These are phyloP conservation scores for Blastomyces emzantsi DNA, from an alignment of 2,329 filamentous ascomycete genomes.

Conservation along the genomic window DNA sequence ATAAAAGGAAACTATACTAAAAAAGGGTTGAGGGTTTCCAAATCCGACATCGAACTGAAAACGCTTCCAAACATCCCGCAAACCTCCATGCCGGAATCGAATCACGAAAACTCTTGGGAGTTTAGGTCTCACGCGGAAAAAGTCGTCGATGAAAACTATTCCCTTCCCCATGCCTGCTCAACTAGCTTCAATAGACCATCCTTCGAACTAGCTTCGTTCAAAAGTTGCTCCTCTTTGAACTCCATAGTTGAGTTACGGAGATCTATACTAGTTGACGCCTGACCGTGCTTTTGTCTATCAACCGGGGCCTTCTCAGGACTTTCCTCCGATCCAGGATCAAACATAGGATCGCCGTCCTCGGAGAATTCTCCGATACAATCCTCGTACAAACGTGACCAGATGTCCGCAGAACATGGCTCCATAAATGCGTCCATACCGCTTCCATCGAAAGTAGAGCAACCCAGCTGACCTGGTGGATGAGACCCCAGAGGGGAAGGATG, in stretches of 20 bases:
- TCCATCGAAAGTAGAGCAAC: background rate
- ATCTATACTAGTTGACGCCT: conserved; percentile 9
- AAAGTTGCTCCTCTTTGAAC: conserved; percentile 12
- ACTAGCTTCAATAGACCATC: conserved; percentile 13
- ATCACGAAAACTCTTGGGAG: background rate
- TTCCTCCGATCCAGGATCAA: background rate
- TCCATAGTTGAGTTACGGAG: conserved; percentile 12
- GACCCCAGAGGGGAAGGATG: background rate
- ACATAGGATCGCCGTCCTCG: background rate
- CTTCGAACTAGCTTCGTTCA: conserved; percentile 8
- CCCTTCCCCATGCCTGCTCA: conserved; percentile 8
- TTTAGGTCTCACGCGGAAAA: background rate
- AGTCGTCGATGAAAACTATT: background rate
- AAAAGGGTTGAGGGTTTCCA: background rate
- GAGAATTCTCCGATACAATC: conserved; percentile 8
- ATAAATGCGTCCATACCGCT: background rate
- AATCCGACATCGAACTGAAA: background rate
- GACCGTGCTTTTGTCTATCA: background rate
- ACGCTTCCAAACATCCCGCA: background rate
- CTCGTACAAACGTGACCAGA: conserved; percentile 10
- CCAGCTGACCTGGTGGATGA: background rate
- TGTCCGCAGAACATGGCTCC: conserved; percentile 4
- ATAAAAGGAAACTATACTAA: background rate
- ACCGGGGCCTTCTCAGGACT: background rate
- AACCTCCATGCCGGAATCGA: background rate